Evolutionary conservation across 495 filamentous ascomycete species (phyloP), one percentile per base, ranked within the genome.

Genomic region (Lasiosphaeria ovina): DNA sequence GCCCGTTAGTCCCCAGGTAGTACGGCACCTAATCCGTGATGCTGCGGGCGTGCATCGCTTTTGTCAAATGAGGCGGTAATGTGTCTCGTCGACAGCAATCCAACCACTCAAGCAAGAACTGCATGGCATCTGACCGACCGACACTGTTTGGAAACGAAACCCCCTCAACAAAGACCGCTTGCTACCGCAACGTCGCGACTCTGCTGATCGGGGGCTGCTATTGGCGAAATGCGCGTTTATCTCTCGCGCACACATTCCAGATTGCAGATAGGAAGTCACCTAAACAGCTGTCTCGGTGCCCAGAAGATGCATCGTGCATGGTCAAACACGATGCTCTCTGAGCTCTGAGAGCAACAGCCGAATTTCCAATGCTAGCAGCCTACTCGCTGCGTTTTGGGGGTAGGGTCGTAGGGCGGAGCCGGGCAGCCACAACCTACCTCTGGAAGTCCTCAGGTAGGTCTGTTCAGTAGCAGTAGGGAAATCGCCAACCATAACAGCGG

Each of bases 61-160:
- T 42, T 36, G 62, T 62, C 65, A 58, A 69, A 69, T 65, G 57
- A 59, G 62, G 57, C 58, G 57, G 34, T 44, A 45, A 34, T 35
- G 47, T 32, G 42, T 54, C 55, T 54, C 34, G 36, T 62, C 50
- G 34, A 12, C 9, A n/a, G 11, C 17, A 40, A 34, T 8, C 62
- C 54, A 60, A 42, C 56, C 59, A 56, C 42, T 57, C 47, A 45
- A 35, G 36, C 47, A 14, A 17, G 31, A 12, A 54, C 33, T 50
- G 17, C 33, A 47, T 51, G 55, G 34, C 55, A 59, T 61, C 48
- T n/a, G 42, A 60, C 52, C 42, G 57, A 49, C 55, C 54, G 14
- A 48, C 54, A 47, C n/a, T 40, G 38, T 17, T 47, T 56, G 34
- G 54, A 57, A 57, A 62, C 45, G 53, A 57, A 61, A 14, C 35